These are phyloP conservation scores for Trametes gibbosa DNA, from an alignment of 768 basidiomycete genomes.

Conservation along the genomic window DNA sequence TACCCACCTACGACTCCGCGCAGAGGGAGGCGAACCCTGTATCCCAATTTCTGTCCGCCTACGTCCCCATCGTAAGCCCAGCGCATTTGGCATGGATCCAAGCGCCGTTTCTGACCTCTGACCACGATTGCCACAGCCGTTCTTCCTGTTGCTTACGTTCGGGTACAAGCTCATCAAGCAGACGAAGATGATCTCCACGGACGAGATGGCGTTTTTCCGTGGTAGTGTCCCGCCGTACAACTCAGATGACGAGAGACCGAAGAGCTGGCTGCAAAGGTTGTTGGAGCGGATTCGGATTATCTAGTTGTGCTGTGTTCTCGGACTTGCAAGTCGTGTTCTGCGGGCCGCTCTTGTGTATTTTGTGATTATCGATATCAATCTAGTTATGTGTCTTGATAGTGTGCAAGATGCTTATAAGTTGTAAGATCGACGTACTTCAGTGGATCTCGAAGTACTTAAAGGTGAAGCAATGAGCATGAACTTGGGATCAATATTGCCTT, in stretches of 20 bases:
- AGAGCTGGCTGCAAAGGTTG: constrained; percentile 8
- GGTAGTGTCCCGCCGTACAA: neutral
- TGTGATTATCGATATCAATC: neutral
- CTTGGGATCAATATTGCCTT: neutral
- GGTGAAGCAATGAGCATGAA: neutral
- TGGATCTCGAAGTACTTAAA: no score
- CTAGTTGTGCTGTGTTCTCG: neutral
- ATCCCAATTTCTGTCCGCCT: constrained; percentile 25
- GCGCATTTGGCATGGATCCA: neutral
- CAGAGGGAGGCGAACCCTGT: constrained; percentile 12
- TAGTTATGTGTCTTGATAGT: no score
- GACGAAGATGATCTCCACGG: constrained; percentile 24
- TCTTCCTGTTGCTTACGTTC: constrained; percentile 27
- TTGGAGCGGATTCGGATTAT: constrained; percentile 16
- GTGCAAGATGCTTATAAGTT: no score
- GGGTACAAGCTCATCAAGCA: constrained; percentile 32
- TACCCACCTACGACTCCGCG: neutral
- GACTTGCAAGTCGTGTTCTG: no score
- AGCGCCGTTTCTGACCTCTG: neutral
- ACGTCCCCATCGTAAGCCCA: constrained; percentile 26
- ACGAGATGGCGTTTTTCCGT: constrained; percentile 25
- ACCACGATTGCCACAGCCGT: constrained; percentile 13
- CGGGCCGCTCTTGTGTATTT: no score
- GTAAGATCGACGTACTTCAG: no score
- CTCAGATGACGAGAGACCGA: neutral